Percentiles rank a stretch among this genome's conserved stretches.
Conservation (phyloP, 2,329 filamentous ascomycete species). For the Cyanodermella asteris region DNA sequence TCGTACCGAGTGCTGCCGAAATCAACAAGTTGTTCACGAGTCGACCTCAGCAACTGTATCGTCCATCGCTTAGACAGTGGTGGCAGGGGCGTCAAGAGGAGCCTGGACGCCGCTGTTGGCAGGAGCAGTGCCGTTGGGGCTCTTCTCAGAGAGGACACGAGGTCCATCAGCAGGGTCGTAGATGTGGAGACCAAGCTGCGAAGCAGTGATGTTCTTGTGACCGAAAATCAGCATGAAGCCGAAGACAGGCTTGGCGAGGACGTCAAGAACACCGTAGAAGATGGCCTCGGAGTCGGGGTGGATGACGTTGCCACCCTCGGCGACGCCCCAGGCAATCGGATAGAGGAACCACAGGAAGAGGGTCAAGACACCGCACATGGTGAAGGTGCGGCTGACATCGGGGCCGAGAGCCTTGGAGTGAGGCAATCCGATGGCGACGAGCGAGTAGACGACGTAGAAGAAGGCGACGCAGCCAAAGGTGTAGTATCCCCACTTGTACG, state of each 20-base stretch:
- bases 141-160: too few relatives aligned
- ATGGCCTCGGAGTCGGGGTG: slow-evolving; percentile 43
- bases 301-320: slow-evolving; percentile 43
- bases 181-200: slow-evolving; percentile 24
- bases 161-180: neutral
- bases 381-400: slow-evolving; percentile 31
- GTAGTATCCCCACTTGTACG: slow-evolving; percentile 50
- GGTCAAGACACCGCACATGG: slow-evolving; percentile 35
- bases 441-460: slow-evolving; percentile 37
- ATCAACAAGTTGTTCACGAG: too few relatives aligned
- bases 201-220: slow-evolving; percentile 39
- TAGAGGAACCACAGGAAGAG: slow-evolving; percentile 42
- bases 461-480: slow-evolving; percentile 32
- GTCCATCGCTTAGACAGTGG: too few relatives aligned
- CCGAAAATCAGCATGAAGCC: slow-evolving; percentile 38
- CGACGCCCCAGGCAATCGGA: slow-evolving; percentile 41
- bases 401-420: slow-evolving; percentile 33
- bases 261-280: slow-evolving; percentile 46
- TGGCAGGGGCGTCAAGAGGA: too few relatives aligned
- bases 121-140: too few relatives aligned
- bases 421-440: slow-evolving; percentile 32
- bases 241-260: slow-evolving; percentile 43
- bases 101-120: too few relatives aligned
- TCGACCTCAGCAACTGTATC: too few relatives aligned
- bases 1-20: too few relatives aligned